phyloP scores from a whole-genome alignment of 768 basidiomycete species.

The Boletus reticuloceps region DNA sequence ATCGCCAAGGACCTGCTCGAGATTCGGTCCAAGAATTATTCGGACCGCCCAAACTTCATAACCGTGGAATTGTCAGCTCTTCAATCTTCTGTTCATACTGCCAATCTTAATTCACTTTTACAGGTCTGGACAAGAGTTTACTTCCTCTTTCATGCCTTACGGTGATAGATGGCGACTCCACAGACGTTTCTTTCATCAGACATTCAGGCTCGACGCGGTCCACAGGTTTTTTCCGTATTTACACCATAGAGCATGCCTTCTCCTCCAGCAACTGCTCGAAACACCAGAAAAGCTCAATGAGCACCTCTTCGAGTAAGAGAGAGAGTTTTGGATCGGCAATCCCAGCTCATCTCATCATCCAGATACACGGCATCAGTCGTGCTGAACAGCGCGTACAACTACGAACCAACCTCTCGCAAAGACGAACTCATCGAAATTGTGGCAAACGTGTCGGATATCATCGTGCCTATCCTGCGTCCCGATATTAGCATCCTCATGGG shows the following conservation, averaged over 20 bases:
- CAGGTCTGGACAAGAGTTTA: conserved; percentile 13
- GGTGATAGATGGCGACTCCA: background rate
- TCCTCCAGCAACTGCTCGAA: conserved; percentile 30
- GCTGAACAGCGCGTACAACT: background rate
- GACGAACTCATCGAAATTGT: conserved; percentile 4
- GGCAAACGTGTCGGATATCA: background rate
- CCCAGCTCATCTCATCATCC: no score
- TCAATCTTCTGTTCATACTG: background rate
- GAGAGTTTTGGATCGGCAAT: background rate
- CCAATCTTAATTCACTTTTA: background rate
- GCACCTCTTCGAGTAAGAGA: conserved; percentile 20
- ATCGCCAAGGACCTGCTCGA: conserved; percentile 26
- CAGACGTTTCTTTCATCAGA: conserved; percentile 24
- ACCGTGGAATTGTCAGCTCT: conserved; percentile 8
- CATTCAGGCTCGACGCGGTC: conserved; percentile 13
- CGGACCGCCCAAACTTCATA: conserved; percentile 42
- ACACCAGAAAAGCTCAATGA: conserved; percentile 23
- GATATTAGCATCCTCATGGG: background rate
- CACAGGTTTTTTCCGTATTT: conserved; percentile 25
- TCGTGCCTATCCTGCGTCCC: background rate
- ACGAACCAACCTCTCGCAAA: background rate
- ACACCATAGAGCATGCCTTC: conserved; percentile 23
- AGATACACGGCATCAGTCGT: conserved; percentile 12
- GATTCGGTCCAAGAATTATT: conserved; percentile 42
- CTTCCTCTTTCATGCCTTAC: conserved; percentile 4